These are phyloP conservation scores for Diaporthe helianthi DNA, from an alignment of 2,329 filamentous ascomycete species.

Conservation along the genomic window DNA sequence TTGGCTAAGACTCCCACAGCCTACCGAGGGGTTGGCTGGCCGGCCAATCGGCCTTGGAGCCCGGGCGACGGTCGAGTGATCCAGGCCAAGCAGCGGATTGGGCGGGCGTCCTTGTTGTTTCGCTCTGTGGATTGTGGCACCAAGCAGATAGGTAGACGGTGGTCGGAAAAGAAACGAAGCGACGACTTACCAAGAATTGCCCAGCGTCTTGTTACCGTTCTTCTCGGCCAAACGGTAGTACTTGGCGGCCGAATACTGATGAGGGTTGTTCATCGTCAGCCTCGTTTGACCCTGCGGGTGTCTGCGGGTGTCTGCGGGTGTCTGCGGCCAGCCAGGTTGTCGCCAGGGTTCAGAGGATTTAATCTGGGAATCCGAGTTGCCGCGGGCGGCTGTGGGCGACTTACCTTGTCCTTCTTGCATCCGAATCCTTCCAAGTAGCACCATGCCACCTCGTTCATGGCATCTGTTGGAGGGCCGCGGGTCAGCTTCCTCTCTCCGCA, in stretches of 20 bases:
- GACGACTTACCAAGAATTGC: conserved; percentile 87
- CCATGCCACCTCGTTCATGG: conserved; percentile 96
- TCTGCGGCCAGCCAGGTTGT: not conserved
- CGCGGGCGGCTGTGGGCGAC: conserved; percentile 41
- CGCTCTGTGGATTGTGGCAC: not conserved
- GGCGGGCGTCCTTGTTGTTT: not conserved
- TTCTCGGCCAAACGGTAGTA: conserved; percentile 93
- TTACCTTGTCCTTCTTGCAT: conserved; percentile 97
- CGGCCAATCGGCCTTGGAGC: not conserved
- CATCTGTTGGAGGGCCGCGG: conserved; percentile 63
- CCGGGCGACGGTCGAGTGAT: not conserved
- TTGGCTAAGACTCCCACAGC: not conserved
- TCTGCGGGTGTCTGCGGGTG: not conserved
- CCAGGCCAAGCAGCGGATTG: not conserved
- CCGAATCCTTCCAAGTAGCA: conserved; percentile 98
- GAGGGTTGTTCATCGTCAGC: conserved; percentile 52
- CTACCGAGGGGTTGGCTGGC: not conserved
- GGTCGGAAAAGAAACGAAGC: conserved; percentile 36
- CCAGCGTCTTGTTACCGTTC: conserved; percentile 86
- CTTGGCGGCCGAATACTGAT: conserved; percentile 80
- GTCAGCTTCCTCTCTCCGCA: conserved; percentile 40
- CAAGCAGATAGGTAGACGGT: not conserved
- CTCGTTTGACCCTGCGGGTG: conserved; percentile 49
- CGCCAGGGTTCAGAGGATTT: not conserved
- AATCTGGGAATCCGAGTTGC: not conserved